These are phyloP conservation scores for Trichosporon coremiiforme DNA, from an alignment of 1,284 basidiomycete genomes.

Conservation along the genomic window DNA sequence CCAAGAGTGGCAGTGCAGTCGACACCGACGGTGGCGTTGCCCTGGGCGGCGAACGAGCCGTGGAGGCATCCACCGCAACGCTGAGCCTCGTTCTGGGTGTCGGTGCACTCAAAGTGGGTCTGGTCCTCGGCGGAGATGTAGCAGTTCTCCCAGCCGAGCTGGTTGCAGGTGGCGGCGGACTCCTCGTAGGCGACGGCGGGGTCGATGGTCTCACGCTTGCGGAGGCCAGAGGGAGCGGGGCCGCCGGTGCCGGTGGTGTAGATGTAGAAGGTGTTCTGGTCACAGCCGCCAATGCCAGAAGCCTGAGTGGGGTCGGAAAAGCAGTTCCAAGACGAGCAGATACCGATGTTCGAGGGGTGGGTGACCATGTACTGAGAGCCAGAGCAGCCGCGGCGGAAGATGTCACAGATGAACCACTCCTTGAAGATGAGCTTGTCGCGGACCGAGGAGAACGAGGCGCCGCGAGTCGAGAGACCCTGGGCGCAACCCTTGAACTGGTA, in stretches of 20 bases:
- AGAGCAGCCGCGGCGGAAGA: conserved; percentile 8
- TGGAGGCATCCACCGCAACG: conserved; percentile 14
- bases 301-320: background rate
- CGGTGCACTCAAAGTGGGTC: conserved; percentile 18
- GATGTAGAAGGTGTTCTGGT: conserved; percentile 18
- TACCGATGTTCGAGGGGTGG: conserved; percentile 11
- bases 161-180: conserved; percentile 7
- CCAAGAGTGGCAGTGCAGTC: conserved; percentile 16
- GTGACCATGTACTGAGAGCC: conserved; percentile 13
- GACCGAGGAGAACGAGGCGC: conserved; percentile 6
- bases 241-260: conserved; percentile 1
- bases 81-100: conserved; percentile 11
- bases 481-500: conserved; percentile 15
- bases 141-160: conserved; percentile 16
- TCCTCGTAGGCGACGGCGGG: conserved; percentile 10
- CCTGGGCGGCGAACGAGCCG: background rate
- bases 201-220: conserved; percentile 19
- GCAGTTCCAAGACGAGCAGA: conserved; percentile 17
- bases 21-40: conserved; percentile 10
- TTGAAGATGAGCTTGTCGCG: conserved; percentile 19
- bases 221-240: conserved; percentile 9
- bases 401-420: conserved; percentile 17
- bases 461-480: background rate
- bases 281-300: conserved; percentile 6
- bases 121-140: conserved; percentile 15